Base-by-base conservation (phyloP, 805 yeast genomes). In the Wickerhamomyces hampshirensis region DNA sequence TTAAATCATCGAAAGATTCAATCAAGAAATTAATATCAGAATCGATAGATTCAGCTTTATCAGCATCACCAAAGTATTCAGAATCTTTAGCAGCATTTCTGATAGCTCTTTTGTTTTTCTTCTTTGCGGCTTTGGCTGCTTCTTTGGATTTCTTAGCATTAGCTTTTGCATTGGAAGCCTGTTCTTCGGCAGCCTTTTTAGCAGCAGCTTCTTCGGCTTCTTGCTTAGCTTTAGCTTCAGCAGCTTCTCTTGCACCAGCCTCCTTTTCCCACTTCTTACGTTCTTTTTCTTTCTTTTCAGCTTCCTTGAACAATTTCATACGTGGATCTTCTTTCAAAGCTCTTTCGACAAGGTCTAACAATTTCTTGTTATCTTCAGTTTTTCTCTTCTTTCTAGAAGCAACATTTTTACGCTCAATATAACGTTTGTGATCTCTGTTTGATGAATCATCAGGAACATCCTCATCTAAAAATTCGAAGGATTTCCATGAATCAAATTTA, bases 361-460 rank as follows among this genome's bases (percentile, higher is more conserved):
- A 65, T 60, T 97, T 79, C 61, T 88, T 84, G 71, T 82, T 91
- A 67, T 93, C 98, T 60, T 93, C 97, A 58, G 91, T 88, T 83
- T 93, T 93, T 74, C 78, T 84, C 84, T 91, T 93, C 74, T 86
- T 84, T 73, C 98, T 85, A 40, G 94, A 86, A 50, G 95, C 88
- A 66, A 85, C 78, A 74, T 93, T 93, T 76, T 93, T 93, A 74
- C 91, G 87, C 71, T 93, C 98, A 52, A 89, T 82, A 73, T 87
- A 85, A 71, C 98, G 95, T 74, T 93, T 93, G 78, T 93, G 95
- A 65, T 93, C 98, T 76, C 98, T 88, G 80, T 93, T 93, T 43
- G 96, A 84, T 39, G 97, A 85, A 68, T 93, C 98, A 71, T 93
- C 98, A 52, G 98, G 98, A 57, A 89, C 96, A 60, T 93, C 98